Conservation (phyloP, 1,284 basidiomycete genomes). For the Thelephora terrestris region DNA sequence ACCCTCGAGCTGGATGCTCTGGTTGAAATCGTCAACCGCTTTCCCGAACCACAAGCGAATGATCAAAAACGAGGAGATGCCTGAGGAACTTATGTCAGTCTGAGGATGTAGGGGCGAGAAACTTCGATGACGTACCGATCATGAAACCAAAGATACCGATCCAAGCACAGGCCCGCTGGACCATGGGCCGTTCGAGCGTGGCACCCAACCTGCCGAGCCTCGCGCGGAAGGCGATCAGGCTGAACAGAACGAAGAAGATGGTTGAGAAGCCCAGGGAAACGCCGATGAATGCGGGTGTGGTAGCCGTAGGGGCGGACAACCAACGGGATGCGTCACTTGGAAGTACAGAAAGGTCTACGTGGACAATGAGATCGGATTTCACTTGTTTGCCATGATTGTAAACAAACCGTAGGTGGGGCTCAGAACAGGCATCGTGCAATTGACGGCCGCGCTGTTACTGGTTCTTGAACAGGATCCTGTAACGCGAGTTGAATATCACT, state of each 20-base stretch:
- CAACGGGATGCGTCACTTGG: constrained; percentile 46
- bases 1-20: constrained; percentile 42
- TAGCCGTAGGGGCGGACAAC: constrained; percentile 49
- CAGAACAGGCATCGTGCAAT: constrained; percentile 46
- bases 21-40: constrained; percentile 67
- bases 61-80: constrained; percentile 60
- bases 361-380: neutral
- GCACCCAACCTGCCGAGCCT: constrained; percentile 47
- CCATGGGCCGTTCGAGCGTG: constrained; percentile 42
- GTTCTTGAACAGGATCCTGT: constrained; percentile 60
- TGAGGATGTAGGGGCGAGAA: constrained; percentile 1
- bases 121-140: constrained; percentile 37
- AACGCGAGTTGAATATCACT: neutral
- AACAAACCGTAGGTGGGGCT: constrained; percentile 53
- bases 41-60: constrained; percentile 76
- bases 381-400: neutral
- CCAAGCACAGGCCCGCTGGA: constrained; percentile 59
- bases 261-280: constrained; percentile 47
- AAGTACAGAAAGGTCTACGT: constrained; percentile 51
- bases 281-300: constrained; percentile 56
- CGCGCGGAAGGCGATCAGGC: constrained; percentile 55
- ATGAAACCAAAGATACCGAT: constrained; percentile 66
- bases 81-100: constrained; percentile 23
- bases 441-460: constrained; percentile 37
- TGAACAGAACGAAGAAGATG: constrained; percentile 61